phyloP scores from a whole-genome alignment of 108 stramenopile species.

The Pseudonitzschia delicatissima region DNA sequence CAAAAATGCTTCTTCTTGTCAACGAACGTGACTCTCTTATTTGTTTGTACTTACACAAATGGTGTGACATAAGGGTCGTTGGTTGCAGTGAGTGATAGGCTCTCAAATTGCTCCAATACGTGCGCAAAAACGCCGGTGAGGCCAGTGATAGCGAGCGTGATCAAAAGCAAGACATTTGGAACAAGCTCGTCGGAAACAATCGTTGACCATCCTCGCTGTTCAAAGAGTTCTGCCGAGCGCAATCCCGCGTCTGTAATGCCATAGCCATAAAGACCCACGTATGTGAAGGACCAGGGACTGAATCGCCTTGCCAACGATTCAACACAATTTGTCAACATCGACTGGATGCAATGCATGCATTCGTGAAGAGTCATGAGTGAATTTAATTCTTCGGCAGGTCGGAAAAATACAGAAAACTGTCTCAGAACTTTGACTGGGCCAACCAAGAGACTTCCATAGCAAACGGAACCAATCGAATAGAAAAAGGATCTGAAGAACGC shows the following conservation, averaged over 20 bases:
- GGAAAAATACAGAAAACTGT: conserved; percentile 63
- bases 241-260: conserved; percentile 69
- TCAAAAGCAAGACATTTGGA: conserved; percentile 70
- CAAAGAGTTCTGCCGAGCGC: conserved; percentile 73
- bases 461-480: conserved; percentile 83
- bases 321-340: conserved; percentile 57
- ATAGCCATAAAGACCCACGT: conserved; percentile 87
- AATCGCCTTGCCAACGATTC: conserved; percentile 61
- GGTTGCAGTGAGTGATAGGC: conserved; percentile 41
- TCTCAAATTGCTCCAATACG: conserved; percentile 50
- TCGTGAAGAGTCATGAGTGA: conserved; percentile 73
- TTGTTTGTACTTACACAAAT: conserved; percentile 57
- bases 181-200: conserved; percentile 89
- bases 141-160: conserved; percentile 71
- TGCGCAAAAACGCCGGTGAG: conserved; percentile 69
- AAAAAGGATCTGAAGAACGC: conserved; percentile 54
- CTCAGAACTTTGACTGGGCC: conserved; percentile 75
- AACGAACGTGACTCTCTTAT: too few relatives aligned
- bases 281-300: conserved; percentile 85
- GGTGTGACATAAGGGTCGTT: conserved; percentile 50
- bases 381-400: conserved; percentile 55
- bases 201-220: conserved; percentile 78
- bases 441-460: conserved; percentile 85
- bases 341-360: conserved; percentile 64
- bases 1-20: too few relatives aligned